Percentiles rank a stretch among this genome's conserved stretches.
phyloP scores from a whole-genome alignment of 495 filamentous ascomycete species.

The Lichenothelia convexa region DNA sequence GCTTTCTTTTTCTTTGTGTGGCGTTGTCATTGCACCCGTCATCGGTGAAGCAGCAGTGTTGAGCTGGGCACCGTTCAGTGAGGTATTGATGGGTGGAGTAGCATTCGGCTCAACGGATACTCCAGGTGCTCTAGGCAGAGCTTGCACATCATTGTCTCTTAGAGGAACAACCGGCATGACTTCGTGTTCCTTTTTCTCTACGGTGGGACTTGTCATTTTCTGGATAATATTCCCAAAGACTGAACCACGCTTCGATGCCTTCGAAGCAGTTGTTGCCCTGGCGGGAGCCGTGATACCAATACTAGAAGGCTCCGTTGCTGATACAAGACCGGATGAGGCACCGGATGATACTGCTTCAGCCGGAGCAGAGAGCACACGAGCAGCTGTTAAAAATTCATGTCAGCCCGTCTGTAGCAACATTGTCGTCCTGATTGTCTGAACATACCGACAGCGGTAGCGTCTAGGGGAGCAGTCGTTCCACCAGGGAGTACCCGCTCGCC shows the following conservation, averaged over 20 bases:
- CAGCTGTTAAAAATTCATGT: slow-evolving; percentile 6
- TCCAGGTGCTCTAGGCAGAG: not conserved
- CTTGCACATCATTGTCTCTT: slow-evolving; percentile 12
- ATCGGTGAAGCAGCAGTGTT: not conserved
- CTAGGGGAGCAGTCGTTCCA: slow-evolving; percentile 5
- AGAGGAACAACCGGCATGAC: slow-evolving; percentile 16
- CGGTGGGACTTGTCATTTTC: slow-evolving; percentile 19
- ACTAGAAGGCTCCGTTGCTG: not conserved
- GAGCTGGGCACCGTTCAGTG: too few relatives aligned
- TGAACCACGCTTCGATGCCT: slow-evolving; percentile 21
- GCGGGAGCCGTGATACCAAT: slow-evolving; percentile 3
- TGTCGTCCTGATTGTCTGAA: not conserved
- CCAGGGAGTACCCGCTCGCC: slow-evolving; percentile 3
- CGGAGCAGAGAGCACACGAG: slow-evolving; percentile 5
- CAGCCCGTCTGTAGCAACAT: not conserved
- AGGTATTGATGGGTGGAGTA: too few relatives aligned
- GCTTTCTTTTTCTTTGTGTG: slow-evolving; percentile 24
- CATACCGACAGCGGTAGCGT: slow-evolving; percentile 8
- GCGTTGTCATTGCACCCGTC: slow-evolving; percentile 1
- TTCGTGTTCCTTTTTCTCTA: slow-evolving; percentile 23
- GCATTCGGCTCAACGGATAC: too few relatives aligned
- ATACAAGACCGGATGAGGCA: not conserved
- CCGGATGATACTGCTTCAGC: not conserved
- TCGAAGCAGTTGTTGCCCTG: slow-evolving; percentile 7
- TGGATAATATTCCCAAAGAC: slow-evolving; percentile 23